phyloP scores from a whole-genome alignment of 2,329 filamentous ascomycete species.

The Orbilia brochopaga region DNA sequence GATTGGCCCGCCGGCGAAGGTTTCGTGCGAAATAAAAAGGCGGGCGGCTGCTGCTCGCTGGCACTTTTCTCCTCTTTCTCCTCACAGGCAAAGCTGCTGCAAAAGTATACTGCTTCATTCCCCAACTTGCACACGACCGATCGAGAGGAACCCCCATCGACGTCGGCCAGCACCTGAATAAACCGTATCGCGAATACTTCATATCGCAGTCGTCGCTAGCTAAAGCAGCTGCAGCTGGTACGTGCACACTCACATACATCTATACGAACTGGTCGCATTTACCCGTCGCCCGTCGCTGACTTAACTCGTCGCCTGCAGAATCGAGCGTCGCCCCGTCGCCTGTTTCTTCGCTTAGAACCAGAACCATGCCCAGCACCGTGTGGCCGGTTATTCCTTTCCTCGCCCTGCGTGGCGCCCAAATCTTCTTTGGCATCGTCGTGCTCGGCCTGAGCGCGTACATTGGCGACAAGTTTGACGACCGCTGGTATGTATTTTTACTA shows the following conservation, averaged over 20 bases:
- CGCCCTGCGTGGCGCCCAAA: conserved; percentile 54
- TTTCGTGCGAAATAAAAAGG: neutral
- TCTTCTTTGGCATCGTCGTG: conserved; percentile 55
- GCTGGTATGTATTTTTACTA: conserved; percentile 23
- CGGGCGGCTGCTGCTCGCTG: neutral
- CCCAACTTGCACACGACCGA: no score
- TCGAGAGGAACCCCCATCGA: no score
- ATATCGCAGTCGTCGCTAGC: neutral
- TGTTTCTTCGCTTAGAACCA: neutral
- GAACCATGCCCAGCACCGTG: conserved; percentile 9
- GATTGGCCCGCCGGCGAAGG: neutral
- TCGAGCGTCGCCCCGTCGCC: neutral
- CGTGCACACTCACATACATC: no score
- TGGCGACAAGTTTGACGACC: conserved; percentile 6
- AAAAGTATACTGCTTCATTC: neutral
- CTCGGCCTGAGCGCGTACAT: conserved; percentile 55
- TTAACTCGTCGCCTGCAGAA: neutral
- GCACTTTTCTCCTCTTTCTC: neutral
- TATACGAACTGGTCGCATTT: no score
- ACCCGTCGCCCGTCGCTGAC: neutral
- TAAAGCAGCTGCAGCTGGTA: no score
- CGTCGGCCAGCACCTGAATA: neutral
- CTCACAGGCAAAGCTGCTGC: neutral
- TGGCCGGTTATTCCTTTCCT: conserved; percentile 52
- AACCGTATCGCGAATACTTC: neutral